Base-by-base conservation (phyloP, 1,139 yeast species). In the Suhomyces kunorum region DNA sequence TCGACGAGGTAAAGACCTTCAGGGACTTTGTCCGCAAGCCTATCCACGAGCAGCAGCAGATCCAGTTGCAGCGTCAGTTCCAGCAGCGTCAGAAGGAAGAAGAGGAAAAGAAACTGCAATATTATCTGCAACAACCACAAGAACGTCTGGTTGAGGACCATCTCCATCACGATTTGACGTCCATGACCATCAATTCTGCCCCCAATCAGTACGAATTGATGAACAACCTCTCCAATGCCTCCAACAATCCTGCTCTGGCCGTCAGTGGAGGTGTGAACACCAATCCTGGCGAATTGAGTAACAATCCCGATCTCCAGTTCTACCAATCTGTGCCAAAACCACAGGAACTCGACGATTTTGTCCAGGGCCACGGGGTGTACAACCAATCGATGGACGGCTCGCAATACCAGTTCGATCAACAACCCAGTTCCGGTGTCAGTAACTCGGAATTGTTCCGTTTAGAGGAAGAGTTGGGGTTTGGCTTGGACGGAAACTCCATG, bases 11-110 rank as follows among this genome's bases (percentile, higher is more conserved):
- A 3, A 74, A 74, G 42, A 68, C 76, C 18, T 90, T 92, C 59
- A 76, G 98, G 50, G 87, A 80, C 32, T 81, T 83, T 65, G 97
- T 90, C 8, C 67, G 94, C 55, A 79, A 77, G 55, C 95, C 95
- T 4, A 65, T 81, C 33, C 83, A 80, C 36, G 87, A 81, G 46
- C 87, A 83, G 51, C 81, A 78, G 45, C 71, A 66, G 46, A 67
- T 71, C 13, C 76, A 70, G 47, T 53, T 68, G 30, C 71, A 68
- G 47, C 41, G 61, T 28, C 76, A 70, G 43, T 42, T 59, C 29
- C 66, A 65, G 41, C 64, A 64, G 45, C 61, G 58, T 25, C 66
- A 63, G 38, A 55, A 56, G 39, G 64, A 62, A 35, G 59, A 61
- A 44, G 48, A 51, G 24, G 45, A 45, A 26, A 50, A 47, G 28